These are phyloP conservation scores for Perkinsus olseni DNA, from an alignment of 169 alveolate genomes.

Conservation along the genomic window DNA sequence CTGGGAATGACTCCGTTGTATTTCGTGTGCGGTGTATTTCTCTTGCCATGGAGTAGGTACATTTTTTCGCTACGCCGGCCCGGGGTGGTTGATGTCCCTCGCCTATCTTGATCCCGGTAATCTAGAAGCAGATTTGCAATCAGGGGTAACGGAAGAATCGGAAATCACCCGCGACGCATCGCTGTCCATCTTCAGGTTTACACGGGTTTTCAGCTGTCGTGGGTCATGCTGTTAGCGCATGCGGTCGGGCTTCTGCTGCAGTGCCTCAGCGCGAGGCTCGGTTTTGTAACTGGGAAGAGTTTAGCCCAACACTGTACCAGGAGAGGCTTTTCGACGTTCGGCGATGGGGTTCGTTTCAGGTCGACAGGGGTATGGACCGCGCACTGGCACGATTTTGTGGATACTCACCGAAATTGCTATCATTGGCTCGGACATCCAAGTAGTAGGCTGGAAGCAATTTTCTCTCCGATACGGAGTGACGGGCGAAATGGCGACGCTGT, in stretches of 20 bases:
- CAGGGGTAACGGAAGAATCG: background rate
- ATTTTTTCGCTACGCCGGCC: background rate
- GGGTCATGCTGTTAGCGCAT: background rate
- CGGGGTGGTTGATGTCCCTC: background rate
- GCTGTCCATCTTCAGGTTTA: background rate
- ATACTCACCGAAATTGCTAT: background rate
- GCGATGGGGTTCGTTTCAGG: background rate
- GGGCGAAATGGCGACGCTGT: too few relatives aligned
- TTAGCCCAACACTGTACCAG: background rate
- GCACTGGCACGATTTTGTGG: background rate
- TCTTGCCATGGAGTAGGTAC: background rate
- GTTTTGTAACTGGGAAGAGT: background rate
- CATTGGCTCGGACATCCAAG: background rate
- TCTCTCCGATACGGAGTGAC: too few relatives aligned
- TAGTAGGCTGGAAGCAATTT: background rate
- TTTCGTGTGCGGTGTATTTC: too few relatives aligned
- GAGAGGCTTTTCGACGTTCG: background rate
- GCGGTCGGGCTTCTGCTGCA: background rate
- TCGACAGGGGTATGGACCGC: background rate
- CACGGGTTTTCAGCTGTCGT: background rate
- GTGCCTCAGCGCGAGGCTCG: background rate
- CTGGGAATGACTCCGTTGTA: too few relatives aligned
- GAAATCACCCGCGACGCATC: too few relatives aligned
- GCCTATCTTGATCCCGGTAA: background rate
- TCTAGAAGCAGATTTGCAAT: background rate